Evolutionary conservation across 192 early-diverging fungal genomes (phyloP).

Genomic region (Coemansia sp.): DNA sequence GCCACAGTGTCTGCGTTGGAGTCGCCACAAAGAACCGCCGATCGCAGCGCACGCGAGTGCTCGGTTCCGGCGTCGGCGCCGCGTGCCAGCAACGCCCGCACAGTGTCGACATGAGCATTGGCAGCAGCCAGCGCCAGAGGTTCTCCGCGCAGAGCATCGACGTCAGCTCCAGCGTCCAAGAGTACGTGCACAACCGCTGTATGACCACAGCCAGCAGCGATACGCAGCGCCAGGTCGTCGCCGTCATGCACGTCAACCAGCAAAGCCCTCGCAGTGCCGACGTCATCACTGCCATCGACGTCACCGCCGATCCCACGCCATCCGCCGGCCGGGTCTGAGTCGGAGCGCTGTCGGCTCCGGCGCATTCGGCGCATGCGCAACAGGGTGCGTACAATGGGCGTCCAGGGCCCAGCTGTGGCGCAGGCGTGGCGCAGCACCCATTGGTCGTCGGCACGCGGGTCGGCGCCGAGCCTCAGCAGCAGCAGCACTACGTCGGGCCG

Average conservation of each 20-base stretch:
- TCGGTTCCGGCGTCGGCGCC: constrained; percentile 26
- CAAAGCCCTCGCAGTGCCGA: neutral
- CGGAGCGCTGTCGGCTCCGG: neutral
- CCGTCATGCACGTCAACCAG: constrained; percentile 31
- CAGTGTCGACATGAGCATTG: constrained; percentile 10
- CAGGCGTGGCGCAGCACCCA: constrained; percentile 50
- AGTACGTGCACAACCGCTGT: constrained; percentile 16
- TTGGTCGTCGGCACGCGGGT: constrained; percentile 46
- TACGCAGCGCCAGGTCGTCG: constrained; percentile 32
- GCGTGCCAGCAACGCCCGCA: constrained; percentile 16
- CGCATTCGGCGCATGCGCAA: no score
- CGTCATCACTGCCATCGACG: neutral
- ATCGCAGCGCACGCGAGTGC: constrained; percentile 35
- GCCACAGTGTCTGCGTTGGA: constrained; percentile 14
- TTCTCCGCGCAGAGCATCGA: constrained; percentile 16
- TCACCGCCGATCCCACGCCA: neutral
- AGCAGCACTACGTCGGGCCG: constrained; percentile 36
- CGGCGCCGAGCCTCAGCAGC: constrained; percentile 48
- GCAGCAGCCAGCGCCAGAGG: constrained; percentile 35
- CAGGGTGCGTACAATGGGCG: constrained; percentile 24
- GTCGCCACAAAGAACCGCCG: constrained; percentile 44
- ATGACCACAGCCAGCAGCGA: constrained; percentile 33
- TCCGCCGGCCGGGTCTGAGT: neutral
- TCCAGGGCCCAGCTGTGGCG: constrained; percentile 22
- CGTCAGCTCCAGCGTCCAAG: constrained; percentile 23